These are phyloP conservation scores for Phlyctochytrium bullatum DNA, from an alignment of 192 early-diverging fungal species.

Conservation along the genomic window DNA sequence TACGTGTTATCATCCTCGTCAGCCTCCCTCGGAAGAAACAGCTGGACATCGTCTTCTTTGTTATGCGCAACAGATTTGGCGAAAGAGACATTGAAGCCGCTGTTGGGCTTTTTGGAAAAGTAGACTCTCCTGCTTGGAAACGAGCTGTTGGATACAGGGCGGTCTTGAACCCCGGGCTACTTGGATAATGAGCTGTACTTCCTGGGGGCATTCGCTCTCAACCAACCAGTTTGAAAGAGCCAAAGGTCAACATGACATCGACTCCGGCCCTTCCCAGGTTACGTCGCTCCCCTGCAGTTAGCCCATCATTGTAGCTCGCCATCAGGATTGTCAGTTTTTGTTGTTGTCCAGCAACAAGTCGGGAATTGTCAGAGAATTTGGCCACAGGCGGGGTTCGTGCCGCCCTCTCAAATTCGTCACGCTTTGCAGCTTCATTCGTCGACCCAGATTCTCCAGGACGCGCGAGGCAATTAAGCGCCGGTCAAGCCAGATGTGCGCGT, in stretches of 20 bases:
- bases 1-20: slow-evolving; percentile 30
- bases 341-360: too few relatives aligned
- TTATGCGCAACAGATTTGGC: not conserved
- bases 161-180: slow-evolving; percentile 5
- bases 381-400: too few relatives aligned
- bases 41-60: not conserved
- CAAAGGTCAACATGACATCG: slow-evolving; percentile 25
- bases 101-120: not conserved
- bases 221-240: slow-evolving; percentile 25
- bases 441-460: too few relatives aligned
- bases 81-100: not conserved
- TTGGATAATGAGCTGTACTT: not conserved
- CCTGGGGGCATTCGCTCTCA: not conserved
- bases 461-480: too few relatives aligned
- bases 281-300: slow-evolving; percentile 27
- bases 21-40: not conserved
- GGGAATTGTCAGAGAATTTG: too few relatives aligned
- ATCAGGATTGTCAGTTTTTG: too few relatives aligned
- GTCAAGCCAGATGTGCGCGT: too few relatives aligned
- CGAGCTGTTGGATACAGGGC: not conserved
- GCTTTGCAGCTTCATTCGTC: too few relatives aligned
- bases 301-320: slow-evolving; percentile 27
- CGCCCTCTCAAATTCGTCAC: too few relatives aligned
- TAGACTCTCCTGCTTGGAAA: not conserved
- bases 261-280: slow-evolving; percentile 25